Conservation (phyloP, 768 basidiomycete species). For the Termitomyces bulborhizus region DNA sequence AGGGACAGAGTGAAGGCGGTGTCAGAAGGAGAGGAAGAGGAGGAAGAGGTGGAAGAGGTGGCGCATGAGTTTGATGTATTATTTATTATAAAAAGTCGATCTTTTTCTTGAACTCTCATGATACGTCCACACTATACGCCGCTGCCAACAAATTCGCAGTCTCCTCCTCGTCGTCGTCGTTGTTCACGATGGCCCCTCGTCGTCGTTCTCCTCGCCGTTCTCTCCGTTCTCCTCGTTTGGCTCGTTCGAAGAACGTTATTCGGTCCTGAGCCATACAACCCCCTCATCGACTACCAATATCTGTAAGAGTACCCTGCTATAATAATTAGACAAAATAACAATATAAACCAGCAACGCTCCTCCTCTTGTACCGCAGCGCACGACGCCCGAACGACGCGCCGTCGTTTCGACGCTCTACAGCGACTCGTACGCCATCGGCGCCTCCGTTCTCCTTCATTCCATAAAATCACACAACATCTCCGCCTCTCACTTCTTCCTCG, state of each 20-base stretch:
- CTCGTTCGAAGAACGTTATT: not conserved
- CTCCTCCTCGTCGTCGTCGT: not conserved
- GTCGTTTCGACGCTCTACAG: constrained; percentile 23
- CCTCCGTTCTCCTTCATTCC: constrained; percentile 23
- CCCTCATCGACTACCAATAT: constrained; percentile 19
- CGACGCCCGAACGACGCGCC: constrained; percentile 12
- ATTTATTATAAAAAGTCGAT: too few species aligned
- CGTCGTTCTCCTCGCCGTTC: not conserved
- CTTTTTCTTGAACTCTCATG: not conserved
- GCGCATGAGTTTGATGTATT: not conserved
- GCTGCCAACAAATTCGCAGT: not conserved
- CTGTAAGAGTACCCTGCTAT: constrained; percentile 10
- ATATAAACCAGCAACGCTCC: constrained; percentile 11
- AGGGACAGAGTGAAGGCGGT: not conserved
- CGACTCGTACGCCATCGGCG: constrained; percentile 22
- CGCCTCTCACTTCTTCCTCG: constrained; percentile 18
- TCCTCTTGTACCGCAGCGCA: constrained; percentile 6
- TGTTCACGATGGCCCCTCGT: not conserved
- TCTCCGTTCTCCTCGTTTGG: constrained; percentile 2
- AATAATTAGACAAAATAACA: not conserved
- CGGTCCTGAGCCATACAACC: constrained; percentile 11
- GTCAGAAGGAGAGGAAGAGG: not conserved
- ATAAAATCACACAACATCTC: constrained; percentile 17
- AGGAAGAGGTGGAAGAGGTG: not conserved
- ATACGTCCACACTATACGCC: constrained; percentile 1